Conservation (phyloP, 2,329 filamentous ascomycete genomes). For the Aspergillus pseudoviridinutans region DNA sequence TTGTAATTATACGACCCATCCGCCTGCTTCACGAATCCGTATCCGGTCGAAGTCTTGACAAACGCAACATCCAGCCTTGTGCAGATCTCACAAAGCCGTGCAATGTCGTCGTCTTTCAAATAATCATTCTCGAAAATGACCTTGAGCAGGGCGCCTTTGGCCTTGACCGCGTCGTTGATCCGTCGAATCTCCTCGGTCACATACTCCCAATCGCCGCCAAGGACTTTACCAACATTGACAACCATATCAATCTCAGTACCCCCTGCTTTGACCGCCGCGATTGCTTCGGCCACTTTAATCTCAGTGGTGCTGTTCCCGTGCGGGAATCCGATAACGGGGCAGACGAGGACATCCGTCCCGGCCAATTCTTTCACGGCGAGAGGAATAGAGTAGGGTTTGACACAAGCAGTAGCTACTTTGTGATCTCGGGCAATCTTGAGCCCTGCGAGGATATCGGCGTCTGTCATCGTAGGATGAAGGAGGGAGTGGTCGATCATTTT, state of each 20-base stretch:
- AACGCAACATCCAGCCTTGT: constrained; percentile 50
- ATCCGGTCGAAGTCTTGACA: constrained; percentile 59
- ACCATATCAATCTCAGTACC: constrained; percentile 59
- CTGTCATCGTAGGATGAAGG: constrained; percentile 59
- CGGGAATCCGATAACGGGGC: constrained; percentile 59
- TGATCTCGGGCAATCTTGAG: constrained; percentile 47
- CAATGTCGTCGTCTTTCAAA: constrained; percentile 48
- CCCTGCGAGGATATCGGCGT: constrained; percentile 49
- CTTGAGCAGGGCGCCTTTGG: constrained; percentile 49
- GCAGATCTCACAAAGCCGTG: constrained; percentile 54
- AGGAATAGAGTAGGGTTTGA: constrained; percentile 56
- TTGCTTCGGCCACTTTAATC: constrained; percentile 54
- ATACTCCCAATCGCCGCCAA: constrained; percentile 56
- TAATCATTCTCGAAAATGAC: constrained; percentile 63
- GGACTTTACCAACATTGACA: constrained; percentile 55
- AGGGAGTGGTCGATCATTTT: constrained; percentile 58
- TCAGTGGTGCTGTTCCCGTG: constrained; percentile 54
- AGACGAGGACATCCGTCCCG: constrained; percentile 49
- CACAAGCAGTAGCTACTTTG: constrained; percentile 53
- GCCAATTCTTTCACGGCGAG: constrained; percentile 47
- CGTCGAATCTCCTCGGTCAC: constrained; percentile 49
- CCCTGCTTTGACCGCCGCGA: constrained; percentile 45
- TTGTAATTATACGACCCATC: constrained; percentile 52
- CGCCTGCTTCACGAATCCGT: constrained; percentile 56
- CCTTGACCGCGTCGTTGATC: constrained; percentile 48